phyloP scores from a whole-genome alignment of 345 rosid species.

The Salix koriyanagi region DNA sequence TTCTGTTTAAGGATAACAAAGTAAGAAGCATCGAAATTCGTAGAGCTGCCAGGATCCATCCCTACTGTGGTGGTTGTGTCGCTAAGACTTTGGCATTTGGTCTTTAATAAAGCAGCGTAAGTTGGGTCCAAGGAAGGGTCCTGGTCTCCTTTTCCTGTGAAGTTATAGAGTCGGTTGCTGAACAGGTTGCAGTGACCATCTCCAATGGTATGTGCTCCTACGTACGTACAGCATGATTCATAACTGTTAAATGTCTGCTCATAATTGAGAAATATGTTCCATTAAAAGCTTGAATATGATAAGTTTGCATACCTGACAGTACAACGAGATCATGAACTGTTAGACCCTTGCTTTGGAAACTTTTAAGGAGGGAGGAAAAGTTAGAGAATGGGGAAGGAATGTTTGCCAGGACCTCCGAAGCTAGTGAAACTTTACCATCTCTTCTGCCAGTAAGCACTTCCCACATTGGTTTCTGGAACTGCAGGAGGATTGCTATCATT shows the following conservation, averaged over 20 bases:
- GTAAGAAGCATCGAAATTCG: slow-evolving; percentile 41
- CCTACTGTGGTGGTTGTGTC: slow-evolving; percentile 26
- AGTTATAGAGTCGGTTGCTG: slow-evolving; percentile 52
- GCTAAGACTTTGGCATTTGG: slow-evolving; percentile 26
- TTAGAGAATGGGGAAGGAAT: slow-evolving; percentile 52
- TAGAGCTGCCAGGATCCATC: slow-evolving; percentile 49
- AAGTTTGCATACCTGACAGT: slow-evolving; percentile 39
- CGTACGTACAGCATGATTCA: not conserved
- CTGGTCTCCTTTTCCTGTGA: slow-evolving; percentile 49
- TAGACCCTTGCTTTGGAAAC: slow-evolving; percentile 36
- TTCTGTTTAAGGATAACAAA: slow-evolving; percentile 29
- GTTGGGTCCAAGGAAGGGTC: slow-evolving; percentile 44
- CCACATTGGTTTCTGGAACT: slow-evolving; percentile 44
- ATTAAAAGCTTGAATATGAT: not conserved
- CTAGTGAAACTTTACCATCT: slow-evolving; percentile 47
- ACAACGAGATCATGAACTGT: slow-evolving; percentile 52
- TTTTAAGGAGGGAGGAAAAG: slow-evolving; percentile 28
- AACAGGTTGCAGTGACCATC: slow-evolving; percentile 40
- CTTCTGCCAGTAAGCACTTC: slow-evolving; percentile 61
- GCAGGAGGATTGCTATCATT: not conserved
- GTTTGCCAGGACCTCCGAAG: slow-evolving; percentile 26
- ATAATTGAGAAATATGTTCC: too few relatives aligned
- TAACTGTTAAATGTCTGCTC: not conserved
- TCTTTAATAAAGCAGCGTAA: slow-evolving; percentile 36
- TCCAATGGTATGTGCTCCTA: slow-evolving; percentile 60